Percentiles rank a stretch among this genome's conserved stretches.
These are phyloP conservation scores for Globisporangium barbulae DNA, from an alignment of 352 stramenopile genomes.

Conservation along the genomic window DNA sequence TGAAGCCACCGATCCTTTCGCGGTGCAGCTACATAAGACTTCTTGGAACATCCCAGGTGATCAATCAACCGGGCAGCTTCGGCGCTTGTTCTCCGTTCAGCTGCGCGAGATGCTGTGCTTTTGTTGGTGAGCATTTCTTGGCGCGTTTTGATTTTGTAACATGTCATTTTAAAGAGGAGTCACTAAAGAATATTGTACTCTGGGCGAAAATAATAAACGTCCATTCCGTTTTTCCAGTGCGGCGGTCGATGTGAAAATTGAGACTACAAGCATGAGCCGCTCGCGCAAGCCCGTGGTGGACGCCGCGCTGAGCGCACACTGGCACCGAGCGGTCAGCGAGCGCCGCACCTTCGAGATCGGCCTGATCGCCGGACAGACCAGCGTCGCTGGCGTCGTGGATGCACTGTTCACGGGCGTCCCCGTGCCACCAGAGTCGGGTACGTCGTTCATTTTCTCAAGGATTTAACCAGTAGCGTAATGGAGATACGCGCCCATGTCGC, in stretches of 20 bases:
- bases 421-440: conserved; percentile 49
- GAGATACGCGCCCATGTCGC: background rate
- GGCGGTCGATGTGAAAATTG: background rate
- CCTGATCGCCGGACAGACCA: conserved; percentile 56
- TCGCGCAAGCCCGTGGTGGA: conserved; percentile 31
- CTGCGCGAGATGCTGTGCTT: no score
- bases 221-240: background rate
- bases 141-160: background rate
- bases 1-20: no score
- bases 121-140: no score
- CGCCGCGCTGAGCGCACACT: conserved; percentile 22
- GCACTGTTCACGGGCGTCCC: conserved; percentile 44
- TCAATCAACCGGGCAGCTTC: no score
- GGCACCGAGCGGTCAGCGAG: conserved; percentile 19
- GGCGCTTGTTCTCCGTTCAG: no score
- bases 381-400: conserved; percentile 28
- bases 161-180: background rate
- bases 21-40: no score
- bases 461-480: background rate
- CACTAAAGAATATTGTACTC: background rate
- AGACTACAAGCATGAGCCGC: conserved; percentile 21
- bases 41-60: no score
- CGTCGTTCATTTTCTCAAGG: background rate
- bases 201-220: background rate
- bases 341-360: conserved; percentile 49